These are phyloP conservation scores for Epichloe glyceriae DNA, from an alignment of 2,329 filamentous ascomycete genomes.

Conservation along the genomic window DNA sequence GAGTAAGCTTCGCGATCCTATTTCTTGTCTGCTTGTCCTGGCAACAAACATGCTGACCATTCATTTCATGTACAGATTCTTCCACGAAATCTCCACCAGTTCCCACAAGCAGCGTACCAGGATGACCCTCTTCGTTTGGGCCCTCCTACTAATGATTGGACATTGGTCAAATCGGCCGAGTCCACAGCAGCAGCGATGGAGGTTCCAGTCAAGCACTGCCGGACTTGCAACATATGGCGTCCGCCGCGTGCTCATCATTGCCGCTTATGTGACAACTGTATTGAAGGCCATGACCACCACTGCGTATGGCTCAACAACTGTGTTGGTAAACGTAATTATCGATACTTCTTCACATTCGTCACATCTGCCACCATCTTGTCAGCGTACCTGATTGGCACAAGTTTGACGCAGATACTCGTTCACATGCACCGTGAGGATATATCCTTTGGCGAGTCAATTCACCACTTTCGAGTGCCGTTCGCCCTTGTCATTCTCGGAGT, in stretches of 20 bases:
- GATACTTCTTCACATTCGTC: slow-evolving; percentile 93
- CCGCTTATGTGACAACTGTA: slow-evolving; percentile 89
- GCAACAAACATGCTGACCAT: not conserved
- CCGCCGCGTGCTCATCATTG: slow-evolving; percentile 94
- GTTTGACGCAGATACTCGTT: slow-evolving; percentile 66
- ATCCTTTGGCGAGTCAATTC: slow-evolving; percentile 55
- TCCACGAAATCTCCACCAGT: slow-evolving; percentile 80
- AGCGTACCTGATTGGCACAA: slow-evolving; percentile 62
- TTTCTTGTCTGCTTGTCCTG: no score
- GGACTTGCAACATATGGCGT: slow-evolving; percentile 94
- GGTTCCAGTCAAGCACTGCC: slow-evolving; percentile 95
- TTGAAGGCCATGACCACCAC: slow-evolving; percentile 95
- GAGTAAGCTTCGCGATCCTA: slow-evolving; percentile 45
- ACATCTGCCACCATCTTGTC: slow-evolving; percentile 64
- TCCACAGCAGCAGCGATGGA: slow-evolving; percentile 80
- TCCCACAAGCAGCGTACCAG: slow-evolving; percentile 61
- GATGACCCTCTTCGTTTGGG: slow-evolving; percentile 73
- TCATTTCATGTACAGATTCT: slow-evolving; percentile 50
- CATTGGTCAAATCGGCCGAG: slow-evolving; percentile 71
- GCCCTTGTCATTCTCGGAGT: slow-evolving; percentile 78
- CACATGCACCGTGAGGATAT: slow-evolving; percentile 52
- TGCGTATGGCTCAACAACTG: slow-evolving; percentile 99
- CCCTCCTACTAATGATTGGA: slow-evolving; percentile 86
- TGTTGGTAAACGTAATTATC: slow-evolving; percentile 91
- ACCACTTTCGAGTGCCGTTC: slow-evolving; percentile 66